Evolutionary conservation across 1,139 yeast species (phyloP).

Genomic region (Saccharomycopsis hybrid): DNA sequence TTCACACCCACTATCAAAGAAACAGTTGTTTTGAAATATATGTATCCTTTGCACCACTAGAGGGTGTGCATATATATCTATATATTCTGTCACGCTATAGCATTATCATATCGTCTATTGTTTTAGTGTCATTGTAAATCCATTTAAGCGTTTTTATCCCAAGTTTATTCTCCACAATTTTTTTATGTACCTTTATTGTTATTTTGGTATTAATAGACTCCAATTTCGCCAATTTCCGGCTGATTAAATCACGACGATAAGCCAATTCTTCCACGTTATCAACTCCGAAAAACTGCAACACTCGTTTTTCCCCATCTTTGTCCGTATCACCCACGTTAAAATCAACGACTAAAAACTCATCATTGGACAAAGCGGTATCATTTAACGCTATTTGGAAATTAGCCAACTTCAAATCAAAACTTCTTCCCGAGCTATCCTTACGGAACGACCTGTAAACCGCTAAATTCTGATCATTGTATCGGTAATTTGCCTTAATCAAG

Average conservation of each 20-base stretch:
- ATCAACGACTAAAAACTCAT: background rate
- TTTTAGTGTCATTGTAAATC: background rate
- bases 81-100: no score
- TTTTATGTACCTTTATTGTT: background rate
- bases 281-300: background rate
- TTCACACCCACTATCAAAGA: no score
- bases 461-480: background rate
- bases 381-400: background rate
- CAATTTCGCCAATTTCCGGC: background rate
- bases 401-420: background rate
- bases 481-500: background rate
- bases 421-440: background rate
- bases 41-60: no score
- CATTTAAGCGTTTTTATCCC: slow-evolving; percentile 1
- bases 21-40: no score
- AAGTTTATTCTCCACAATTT: background rate
- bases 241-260: background rate
- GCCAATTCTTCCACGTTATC: background rate
- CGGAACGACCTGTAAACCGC: background rate
- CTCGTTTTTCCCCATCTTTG: background rate
- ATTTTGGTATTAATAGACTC: slow-evolving; percentile 1
- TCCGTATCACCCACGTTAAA: background rate
- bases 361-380: background rate
- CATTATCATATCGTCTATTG: background rate
- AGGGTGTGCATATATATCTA: no score